These are phyloP conservation scores for Striga asiatica DNA, from an alignment of 257 asterid genomes.

Conservation along the genomic window DNA sequence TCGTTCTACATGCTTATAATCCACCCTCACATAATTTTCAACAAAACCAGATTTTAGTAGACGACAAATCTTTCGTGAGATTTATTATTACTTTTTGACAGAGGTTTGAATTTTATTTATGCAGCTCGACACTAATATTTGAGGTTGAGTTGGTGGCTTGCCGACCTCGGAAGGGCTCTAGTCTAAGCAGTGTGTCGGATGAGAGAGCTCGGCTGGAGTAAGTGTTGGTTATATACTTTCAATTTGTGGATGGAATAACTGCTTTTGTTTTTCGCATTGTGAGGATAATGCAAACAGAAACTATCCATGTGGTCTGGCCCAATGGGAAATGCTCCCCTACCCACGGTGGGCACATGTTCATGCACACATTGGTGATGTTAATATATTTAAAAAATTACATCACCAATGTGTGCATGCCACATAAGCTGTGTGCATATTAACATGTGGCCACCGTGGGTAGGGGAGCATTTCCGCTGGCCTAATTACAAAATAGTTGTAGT, in stretches of 20 bases:
- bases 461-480: too few relatives aligned
- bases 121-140: slow-evolving; percentile 82
- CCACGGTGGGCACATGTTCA: too few relatives aligned
- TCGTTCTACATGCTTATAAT: too few relatives aligned
- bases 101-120: slow-evolving; percentile 10
- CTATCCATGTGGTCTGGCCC: too few relatives aligned
- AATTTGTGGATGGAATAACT: not conserved
- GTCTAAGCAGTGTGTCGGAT: slow-evolving; percentile 74
- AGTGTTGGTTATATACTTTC: slow-evolving; percentile 17
- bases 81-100: not conserved
- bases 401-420: too few relatives aligned
- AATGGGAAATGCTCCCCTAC: too few relatives aligned
- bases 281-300: not conserved
- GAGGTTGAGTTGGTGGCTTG: slow-evolving; percentile 96
- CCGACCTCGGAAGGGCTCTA: slow-evolving; percentile 89
- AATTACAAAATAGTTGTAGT: not conserved
- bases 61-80: not conserved
- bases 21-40: not conserved
- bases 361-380: too few relatives aligned
- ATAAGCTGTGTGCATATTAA: too few relatives aligned
- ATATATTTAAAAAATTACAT: too few relatives aligned
- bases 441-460: too few relatives aligned
- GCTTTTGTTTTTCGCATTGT: not conserved
- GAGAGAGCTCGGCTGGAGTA: slow-evolving; percentile 95
- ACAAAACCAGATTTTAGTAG: not conserved